Evolutionary conservation across 495 filamentous ascomycete genomes (phyloP), one percentile per base, ranked within the genome.

Genomic region (Parathielavia hyrcaniae): DNA sequence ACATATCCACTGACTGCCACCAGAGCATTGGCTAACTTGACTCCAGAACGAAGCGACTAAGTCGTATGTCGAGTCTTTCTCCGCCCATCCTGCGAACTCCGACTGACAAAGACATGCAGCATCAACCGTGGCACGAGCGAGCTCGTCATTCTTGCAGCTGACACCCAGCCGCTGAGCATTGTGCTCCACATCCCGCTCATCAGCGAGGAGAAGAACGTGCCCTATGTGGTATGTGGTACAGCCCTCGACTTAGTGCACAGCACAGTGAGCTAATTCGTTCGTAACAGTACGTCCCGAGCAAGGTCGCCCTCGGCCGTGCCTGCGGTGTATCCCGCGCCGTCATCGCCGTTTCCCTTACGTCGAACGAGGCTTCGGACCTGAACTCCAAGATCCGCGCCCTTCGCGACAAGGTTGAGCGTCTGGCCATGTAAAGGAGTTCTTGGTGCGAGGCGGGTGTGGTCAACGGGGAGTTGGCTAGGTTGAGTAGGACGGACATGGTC

Each of bases 331-430:
- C 79, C 63, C 77, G 93, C 39, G 81, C 90, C 44, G 91, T 98
- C 40, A 97, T 98, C 64, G 85, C 88, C 41, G 85, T 83, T 40
- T 86, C 81, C 60, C 92, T 97, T 67, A 96, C 90, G 39, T 90
- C 87, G 64, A 97, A 97, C 79, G 93, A 97, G 75, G 89, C 88
- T 14, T 86, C 81, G 56, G 93, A 97, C 68, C 79, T 97, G 34
- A 85, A 85, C 74, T 78, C 78, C 61, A 89, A 93, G 81, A 96
- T 97, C 71, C 77, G 86, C 57, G 74, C 79, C 46, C 74, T 97
- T 66, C 96, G 92, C 81, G 86, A 91, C 71, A 93, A 96, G 85
- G 90, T 98, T 43, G 93, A 98, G 80, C 82, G 93, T 66, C 80
- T 97, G 55, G 89, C 92, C 83, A 95, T 98, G 76, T 98, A 89